Percentiles rank a stretch among this genome's conserved stretches.
phyloP scores from a whole-genome alignment of 2,329 filamentous ascomycete genomes.

The Aspergillus fructus region DNA sequence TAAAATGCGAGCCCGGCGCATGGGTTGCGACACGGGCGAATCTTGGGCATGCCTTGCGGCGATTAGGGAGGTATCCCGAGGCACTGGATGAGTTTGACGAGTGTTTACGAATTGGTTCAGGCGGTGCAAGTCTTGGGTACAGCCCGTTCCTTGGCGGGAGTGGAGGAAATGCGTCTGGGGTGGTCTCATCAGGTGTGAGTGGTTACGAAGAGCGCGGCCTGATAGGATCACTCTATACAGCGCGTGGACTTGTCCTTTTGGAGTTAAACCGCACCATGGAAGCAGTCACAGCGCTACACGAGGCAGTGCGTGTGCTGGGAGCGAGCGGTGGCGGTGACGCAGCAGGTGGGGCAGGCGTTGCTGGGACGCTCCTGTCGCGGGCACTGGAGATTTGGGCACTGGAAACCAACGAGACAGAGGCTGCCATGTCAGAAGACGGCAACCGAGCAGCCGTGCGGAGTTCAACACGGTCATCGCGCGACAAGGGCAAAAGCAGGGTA shows the following conservation, averaged over 20 bases:
- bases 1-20: slow-evolving; percentile 76
- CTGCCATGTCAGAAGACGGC: slow-evolving; percentile 17
- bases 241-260: slow-evolving; percentile 75
- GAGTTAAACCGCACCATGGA: slow-evolving; percentile 73
- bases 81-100: slow-evolving; percentile 82
- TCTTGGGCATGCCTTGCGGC: slow-evolving; percentile 81
- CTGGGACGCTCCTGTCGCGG: slow-evolving; percentile 45
- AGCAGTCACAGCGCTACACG: slow-evolving; percentile 78
- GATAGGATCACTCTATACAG: slow-evolving; percentile 47
- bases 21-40: slow-evolving; percentile 86
- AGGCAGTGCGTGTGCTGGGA: slow-evolving; percentile 54
- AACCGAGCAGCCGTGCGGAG: slow-evolving; percentile 18
- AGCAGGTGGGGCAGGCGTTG: slow-evolving; percentile 47
- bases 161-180: slow-evolving; percentile 33
- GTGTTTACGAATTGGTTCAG: slow-evolving; percentile 73
- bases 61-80: slow-evolving; percentile 65
- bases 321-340: slow-evolving; percentile 47
- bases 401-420: slow-evolving; percentile 35
- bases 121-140: slow-evolving; percentile 76
- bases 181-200: slow-evolving; percentile 41
- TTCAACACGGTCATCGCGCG: slow-evolving; percentile 23
- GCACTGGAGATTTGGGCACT: slow-evolving; percentile 48
- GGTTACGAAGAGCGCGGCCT: slow-evolving; percentile 49
- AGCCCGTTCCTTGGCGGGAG: slow-evolving; percentile 57
- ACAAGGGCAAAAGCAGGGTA: slow-evolving; percentile 29